phyloP scores from a whole-genome alignment of 1,139 yeast species.

The Diutina sp. region DNA sequence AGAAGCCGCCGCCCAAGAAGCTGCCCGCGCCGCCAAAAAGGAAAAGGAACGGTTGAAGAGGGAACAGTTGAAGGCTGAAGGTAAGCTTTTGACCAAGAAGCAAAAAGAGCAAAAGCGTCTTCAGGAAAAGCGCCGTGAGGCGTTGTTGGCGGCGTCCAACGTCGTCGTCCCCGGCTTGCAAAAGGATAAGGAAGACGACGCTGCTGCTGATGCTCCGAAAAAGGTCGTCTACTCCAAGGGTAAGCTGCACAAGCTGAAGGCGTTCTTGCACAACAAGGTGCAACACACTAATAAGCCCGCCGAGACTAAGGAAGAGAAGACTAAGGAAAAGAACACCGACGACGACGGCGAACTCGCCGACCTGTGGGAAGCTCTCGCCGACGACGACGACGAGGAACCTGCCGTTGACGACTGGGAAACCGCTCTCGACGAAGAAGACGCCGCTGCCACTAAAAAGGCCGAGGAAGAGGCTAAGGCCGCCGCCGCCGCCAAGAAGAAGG shows the following conservation, averaged over 20 bases:
- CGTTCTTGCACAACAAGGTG: conserved; percentile 6
- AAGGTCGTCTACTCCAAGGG: conserved; percentile 67
- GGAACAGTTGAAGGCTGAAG: conserved; percentile 83
- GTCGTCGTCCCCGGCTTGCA: conserved; percentile 65
- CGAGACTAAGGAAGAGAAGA: conserved; percentile 21
- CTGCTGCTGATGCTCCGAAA: conserved; percentile 36
- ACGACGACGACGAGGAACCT: conserved; percentile 2
- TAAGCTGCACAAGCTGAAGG: conserved; percentile 35
- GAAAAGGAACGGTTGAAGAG: conserved; percentile 74
- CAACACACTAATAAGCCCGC: conserved; percentile 5
- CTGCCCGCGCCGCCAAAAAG: conserved; percentile 58
- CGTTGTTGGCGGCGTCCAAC: conserved; percentile 63
- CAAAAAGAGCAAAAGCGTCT: conserved; percentile 87
- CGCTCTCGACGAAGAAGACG: neutral
- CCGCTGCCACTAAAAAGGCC: neutral
- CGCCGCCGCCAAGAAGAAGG: neutral
- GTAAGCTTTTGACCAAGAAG: conserved; percentile 78
- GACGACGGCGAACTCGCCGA: conserved; percentile 5
- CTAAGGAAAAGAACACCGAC: conserved; percentile 11
- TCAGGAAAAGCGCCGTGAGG: conserved; percentile 83
- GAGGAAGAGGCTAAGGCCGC: neutral
- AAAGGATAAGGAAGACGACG: conserved; percentile 9
- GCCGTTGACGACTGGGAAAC: conserved; percentile 3
- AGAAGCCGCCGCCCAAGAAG: conserved; percentile 58
- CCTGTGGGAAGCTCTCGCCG: conserved; percentile 3